phyloP scores from a whole-genome alignment of 441 rosid genomes.

The Bocquillonia castaneifolia region DNA sequence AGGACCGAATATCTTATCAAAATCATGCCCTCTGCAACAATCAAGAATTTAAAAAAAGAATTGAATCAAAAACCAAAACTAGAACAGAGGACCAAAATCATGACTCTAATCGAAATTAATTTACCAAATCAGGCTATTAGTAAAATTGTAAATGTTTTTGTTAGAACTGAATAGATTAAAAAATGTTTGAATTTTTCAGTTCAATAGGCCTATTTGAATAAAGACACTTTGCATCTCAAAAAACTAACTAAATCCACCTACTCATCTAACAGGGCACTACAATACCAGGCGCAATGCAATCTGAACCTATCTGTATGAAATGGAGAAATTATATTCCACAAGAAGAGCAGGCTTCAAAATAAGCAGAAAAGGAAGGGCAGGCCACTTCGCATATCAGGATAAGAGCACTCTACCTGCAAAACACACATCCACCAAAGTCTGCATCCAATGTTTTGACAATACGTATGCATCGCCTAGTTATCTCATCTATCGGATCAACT shows the following conservation, averaged over 20 bases:
- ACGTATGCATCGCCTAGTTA: slow-evolving; percentile 77
- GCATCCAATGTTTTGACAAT: slow-evolving; percentile 57
- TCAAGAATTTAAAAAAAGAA: neutral
- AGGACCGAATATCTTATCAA: slow-evolving; percentile 60
- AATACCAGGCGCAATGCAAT: neutral
- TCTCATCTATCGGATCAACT: slow-evolving; percentile 79
- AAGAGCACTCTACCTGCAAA: slow-evolving; percentile 65
- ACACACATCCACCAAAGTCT: slow-evolving; percentile 71
- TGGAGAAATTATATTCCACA: neutral
- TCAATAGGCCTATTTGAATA: no score
- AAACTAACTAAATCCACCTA: neutral
- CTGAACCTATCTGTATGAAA: neutral
- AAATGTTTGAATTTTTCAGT: no score
- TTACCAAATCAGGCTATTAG: no score
- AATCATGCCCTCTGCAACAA: slow-evolving; percentile 61
- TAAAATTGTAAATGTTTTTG: no score
- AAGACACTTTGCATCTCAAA: neutral
- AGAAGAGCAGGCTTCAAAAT: neutral
- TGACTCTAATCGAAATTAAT: no score
- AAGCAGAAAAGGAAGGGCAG: neutral
- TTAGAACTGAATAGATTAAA: no score
- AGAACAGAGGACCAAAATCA: no score
- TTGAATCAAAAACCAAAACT: neutral
- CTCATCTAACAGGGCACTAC: neutral
- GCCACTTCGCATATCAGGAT: neutral